Evolutionary conservation across 2,329 filamentous ascomycete species (phyloP).

Genomic region (Westerdykella sp.): DNA sequence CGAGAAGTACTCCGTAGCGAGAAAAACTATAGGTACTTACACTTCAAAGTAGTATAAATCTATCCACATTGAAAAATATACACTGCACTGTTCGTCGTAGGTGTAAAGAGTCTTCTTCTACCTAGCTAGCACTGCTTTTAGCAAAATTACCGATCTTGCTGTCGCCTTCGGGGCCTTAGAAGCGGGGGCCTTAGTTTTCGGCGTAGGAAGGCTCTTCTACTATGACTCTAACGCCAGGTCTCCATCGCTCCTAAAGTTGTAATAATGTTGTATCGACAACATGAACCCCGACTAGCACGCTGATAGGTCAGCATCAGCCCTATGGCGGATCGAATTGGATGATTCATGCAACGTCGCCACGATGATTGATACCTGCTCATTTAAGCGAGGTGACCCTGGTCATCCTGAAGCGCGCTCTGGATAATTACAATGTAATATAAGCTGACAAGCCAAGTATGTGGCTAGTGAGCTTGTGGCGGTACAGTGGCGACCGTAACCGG

Average conservation of each 20-base stretch:
- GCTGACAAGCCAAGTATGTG: conserved; percentile 3
- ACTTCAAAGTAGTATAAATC: conserved; percentile 1
- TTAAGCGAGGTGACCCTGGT: conserved; percentile 6
- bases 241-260: not conserved
- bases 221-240: not conserved
- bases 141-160: conserved; percentile 1
- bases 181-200: not conserved
- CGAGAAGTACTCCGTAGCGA: conserved; percentile 2
- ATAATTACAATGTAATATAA: conserved; percentile 5
- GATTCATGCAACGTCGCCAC: conserved; percentile 9
- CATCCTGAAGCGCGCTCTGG: conserved; percentile 1
- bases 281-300: conserved; percentile 6
- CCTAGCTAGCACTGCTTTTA: not conserved
- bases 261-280: conserved; percentile 1
- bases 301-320: conserved; percentile 6
- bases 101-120: not conserved
- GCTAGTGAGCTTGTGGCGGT: conserved; percentile 4
- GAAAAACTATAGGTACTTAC: conserved; percentile 1
- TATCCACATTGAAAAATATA: conserved; percentile 1
- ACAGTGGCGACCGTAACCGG: too few species aligned
- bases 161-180: not conserved
- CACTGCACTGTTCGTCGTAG: not conserved
- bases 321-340: conserved; percentile 3
- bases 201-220: not conserved
- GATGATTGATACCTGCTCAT: conserved; percentile 7